Conservation (phyloP, 306 rosid species). For the Casuarina equisetifolia region DNA sequence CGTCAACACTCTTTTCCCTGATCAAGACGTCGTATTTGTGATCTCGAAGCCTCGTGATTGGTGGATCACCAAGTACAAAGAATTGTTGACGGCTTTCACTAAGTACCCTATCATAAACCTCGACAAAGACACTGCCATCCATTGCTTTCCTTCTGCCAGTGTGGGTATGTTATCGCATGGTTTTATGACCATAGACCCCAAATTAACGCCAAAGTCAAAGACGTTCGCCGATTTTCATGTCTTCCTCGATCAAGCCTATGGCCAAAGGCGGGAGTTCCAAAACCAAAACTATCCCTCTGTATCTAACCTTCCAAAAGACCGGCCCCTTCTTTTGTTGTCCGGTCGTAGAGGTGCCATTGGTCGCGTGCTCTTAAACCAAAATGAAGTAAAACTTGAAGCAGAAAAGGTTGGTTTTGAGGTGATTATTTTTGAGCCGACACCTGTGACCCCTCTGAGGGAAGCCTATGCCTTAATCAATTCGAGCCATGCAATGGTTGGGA, state of each 20-base stretch:
- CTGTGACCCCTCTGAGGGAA: constrained; percentile 10
- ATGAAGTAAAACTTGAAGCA: constrained; percentile 14
- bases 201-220: too few species aligned
- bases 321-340: constrained; percentile 20
- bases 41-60: constrained; percentile 42
- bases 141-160: constrained; percentile 45
- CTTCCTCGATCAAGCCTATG: constrained; percentile 35
- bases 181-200: constrained; percentile 35
- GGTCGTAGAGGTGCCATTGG: constrained; percentile 7
- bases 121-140: constrained; percentile 41
- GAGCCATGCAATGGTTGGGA: constrained; percentile 47
- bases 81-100: constrained; percentile 24
- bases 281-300: neutral
- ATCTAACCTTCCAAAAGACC: neutral
- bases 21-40: constrained; percentile 30
- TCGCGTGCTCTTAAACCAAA: constrained; percentile 30
- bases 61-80: constrained; percentile 41
- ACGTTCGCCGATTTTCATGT: constrained; percentile 30
- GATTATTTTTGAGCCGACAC: constrained; percentile 29
- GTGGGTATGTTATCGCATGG: constrained; percentile 52
- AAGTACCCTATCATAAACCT: constrained; percentile 40
- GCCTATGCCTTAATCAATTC: constrained; percentile 36
- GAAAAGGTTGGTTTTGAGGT: constrained; percentile 39
- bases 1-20: constrained; percentile 13
- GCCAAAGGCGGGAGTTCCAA: neutral